These are phyloP conservation scores for Colletotrichum shisoi DNA, from an alignment of 2,329 filamentous ascomycete genomes.

Conservation along the genomic window DNA sequence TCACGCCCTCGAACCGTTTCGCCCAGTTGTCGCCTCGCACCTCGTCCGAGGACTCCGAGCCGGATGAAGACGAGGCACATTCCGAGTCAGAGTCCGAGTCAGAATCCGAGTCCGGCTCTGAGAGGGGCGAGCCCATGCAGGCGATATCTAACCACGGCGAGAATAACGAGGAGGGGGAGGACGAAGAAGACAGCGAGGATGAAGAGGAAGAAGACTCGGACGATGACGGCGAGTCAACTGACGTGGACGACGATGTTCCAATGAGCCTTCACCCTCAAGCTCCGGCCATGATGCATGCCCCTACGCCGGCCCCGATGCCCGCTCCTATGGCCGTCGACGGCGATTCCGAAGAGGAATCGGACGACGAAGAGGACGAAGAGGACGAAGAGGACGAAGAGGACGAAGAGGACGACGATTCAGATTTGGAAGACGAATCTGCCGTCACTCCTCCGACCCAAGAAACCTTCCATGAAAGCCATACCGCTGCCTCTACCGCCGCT, in stretches of 20 bases:
- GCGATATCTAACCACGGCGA: constrained; percentile 4
- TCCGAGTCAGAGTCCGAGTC: constrained; percentile 24
- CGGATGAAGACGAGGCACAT: constrained; percentile 26
- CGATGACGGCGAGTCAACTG: neutral
- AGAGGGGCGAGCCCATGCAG: neutral
- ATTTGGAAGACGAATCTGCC: constrained; percentile 39
- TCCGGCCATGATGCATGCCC: constrained; percentile 30
- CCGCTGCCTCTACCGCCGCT: constrained; percentile 8
- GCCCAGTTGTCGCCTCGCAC: constrained; percentile 47
- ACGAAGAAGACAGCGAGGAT: constrained; percentile 25
- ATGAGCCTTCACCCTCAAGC: constrained; percentile 19
- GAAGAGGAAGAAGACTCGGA: constrained; percentile 18
- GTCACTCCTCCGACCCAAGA: constrained; percentile 33
- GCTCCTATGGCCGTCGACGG: constrained; percentile 20
- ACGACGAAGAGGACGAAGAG: constrained; percentile 22
- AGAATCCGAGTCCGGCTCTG: neutral
- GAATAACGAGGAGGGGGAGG: constrained; percentile 31
- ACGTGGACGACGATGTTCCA: constrained; percentile 29
- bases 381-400: constrained; percentile 35
- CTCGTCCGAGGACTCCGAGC: constrained; percentile 43
- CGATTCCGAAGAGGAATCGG: constrained; percentile 30
- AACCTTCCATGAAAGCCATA: constrained; percentile 24
- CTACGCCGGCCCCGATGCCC: constrained; percentile 29
- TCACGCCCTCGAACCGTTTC: constrained; percentile 42
- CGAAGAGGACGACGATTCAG: constrained; percentile 38